Evolutionary conservation across 345 rosid genomes (phyloP), one percentile per base, ranked within the genome.

Genomic region (Angophora floribunda): DNA sequence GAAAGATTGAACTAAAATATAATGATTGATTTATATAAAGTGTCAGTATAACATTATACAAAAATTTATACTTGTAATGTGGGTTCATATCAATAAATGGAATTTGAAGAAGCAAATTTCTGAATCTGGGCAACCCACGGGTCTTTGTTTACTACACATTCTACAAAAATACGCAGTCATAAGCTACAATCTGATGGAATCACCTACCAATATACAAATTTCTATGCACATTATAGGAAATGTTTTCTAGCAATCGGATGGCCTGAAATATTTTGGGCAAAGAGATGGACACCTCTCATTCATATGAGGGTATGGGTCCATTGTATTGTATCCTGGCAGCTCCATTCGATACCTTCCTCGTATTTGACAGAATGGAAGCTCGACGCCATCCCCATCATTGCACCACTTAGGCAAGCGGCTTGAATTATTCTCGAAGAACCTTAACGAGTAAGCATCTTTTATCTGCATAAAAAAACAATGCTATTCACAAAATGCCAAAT

Each of bases 401-500:
- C 99, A n/a, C 99, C 99, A 98, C 89, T 91, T 89, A 28, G 98
- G 99, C 50, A 98, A 93, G 85, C 93, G 96, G 92, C 97, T 98
- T 86, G 96, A 94, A 91, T 98, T 92, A 84, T 88, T 94, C 91
- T 97, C 97, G 16, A 95, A 95, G 90, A 95, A 95, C 88, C 90
- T 95, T 88, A 96, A 96, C 13, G 91, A 86, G 92, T 98, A 98
- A 50, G 99, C 99, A 90, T 98, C 99, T 94, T 90, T 90, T 80
- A 90, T 90, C 91, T 90, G 89, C 80, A 57, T 21, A 84, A n/a
- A 80, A 36, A 9, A 49, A 36, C 13, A 24, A 24, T 57, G 65
- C 65, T 24, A 24, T 57, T 10, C 6, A 24, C 13, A 57, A 57
- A 57, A 7, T 57, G n/a, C 65, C n/a, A 57, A 57, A 57, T 24